Evolutionary conservation across 164 flowering plant genomes (phyloP), one percentile per base, ranked within the genome.

Genomic region (Vitis labrusca): DNA sequence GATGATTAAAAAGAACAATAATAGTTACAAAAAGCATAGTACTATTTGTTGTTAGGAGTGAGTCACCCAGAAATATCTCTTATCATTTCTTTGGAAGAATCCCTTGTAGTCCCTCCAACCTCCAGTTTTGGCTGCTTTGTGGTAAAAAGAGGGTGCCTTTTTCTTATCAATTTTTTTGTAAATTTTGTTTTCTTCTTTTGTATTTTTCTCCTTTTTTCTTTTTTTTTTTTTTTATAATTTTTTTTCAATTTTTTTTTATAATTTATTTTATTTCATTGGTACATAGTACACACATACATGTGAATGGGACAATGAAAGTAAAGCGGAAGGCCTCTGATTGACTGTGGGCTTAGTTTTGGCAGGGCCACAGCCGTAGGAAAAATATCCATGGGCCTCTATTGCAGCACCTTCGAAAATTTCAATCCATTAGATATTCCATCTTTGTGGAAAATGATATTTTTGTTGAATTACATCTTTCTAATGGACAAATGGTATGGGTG

Each of bases 71-170:
- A 62, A 55, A 52, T 32, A 59, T 71, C 57, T 32, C 29, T 49
- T 49, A 19, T 64, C 70, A 64, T 59, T 76, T 76, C 48, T 12
- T 50, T 58, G 65, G 62, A 61, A 63, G 27, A 37, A 67, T 59
- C 64, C 23, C 11, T 61, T 37, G 59, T 32, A n/a, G 12, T 30
- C 63, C 65, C 68, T 61, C 67, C 76, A 47, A 56, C 73, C 76
- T 62, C 27, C 73, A 73, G 71, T 69, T 73, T 69, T 68, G 69
- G 47, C 63, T 75, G 29, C 17, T 62, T 13, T 59, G 30, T 51
- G 67, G 23, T 64, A 17, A 64, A 63, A 54, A 64, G 72, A 44
- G 27, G 27, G 27, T 16, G 57, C 23, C 32, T 19, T 50, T 50
- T 49, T 27, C 19, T 23, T 50, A 13, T 49, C 16, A 3, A 32